Base-by-base conservation (phyloP, 129 eudicot genomes). In the Artemisia argyi region DNA sequence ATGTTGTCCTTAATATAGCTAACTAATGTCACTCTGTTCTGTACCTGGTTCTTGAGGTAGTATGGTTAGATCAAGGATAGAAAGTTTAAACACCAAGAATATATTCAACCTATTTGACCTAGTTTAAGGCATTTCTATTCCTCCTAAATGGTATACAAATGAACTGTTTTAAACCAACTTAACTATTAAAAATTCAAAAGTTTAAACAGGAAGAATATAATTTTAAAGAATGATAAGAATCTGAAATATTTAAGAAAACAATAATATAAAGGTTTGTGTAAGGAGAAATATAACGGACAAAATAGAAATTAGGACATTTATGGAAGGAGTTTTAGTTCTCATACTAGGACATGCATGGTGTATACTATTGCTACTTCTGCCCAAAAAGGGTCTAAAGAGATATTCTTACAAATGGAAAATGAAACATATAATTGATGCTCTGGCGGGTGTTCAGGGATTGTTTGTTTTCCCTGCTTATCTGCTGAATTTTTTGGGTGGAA, bases 291-390 rank as follows among this genome's bases (percentile, higher is more conserved):
- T 51, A 32, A 35, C 5, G 11, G 20, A 68, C 12, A 18, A 65
- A 13, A 20, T 4, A 65, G 64, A 74, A 64, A 35, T 62, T 62
- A 50, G 28, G 71, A 61, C 70, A 50, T 17, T 50, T 61, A 61
- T 62, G 70, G 65, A 74, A 65, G 35, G 60, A n/a, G 15, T 30
- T 32, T 75, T 65, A 9, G 79, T 66, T 75, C 19, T 65, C 66
- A 65, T 53, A 55, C 24, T 1, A 18, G n/a, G 18, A 39, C 53
- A 32, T 46, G 26, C 68, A 44, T 26, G 22, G 49, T 59, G 48
- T 59, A 24, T 46, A 15, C 58, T 15, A 12, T n/a, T 71, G 20
- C 55, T 35, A 30, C 22, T 62, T 32, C 16, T n/a, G 22, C 12
- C 39, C 49, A 32, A 62, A 20, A 35, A 32, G 49, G 14, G 18